Evolutionary conservation across 176 grass and related monocot genomes (phyloP), one percentile per base, ranked within the genome.

Genomic region (Saccharum spontaneum): DNA sequence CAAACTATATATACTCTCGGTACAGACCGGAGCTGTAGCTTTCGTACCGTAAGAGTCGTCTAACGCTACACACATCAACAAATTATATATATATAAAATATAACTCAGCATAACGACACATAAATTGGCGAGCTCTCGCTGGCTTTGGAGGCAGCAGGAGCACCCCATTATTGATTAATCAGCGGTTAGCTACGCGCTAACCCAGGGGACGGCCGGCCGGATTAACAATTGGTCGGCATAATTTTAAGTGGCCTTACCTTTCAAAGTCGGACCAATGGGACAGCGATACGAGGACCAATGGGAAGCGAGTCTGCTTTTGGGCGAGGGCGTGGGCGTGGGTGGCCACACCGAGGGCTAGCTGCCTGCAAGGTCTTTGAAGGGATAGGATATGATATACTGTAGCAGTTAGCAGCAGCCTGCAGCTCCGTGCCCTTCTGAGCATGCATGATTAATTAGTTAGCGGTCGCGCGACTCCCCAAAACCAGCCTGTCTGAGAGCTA

Each of bases 211-310:
- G 52, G 52, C 52, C 52, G 52, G 52, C 52, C 52, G 6, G 52
- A 55, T 55, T 55, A 22, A 55, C 20, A 54, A 83, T 61, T 74
- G 68, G 87, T 88, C 81, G 76, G 75, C 81, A 79, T 73, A 74
- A 43, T 75, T 75, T 84, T 79, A 89, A 60, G 79, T 55, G 54
- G 59, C 28, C 9, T 38, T 39, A 15, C 26, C 75, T 86, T 82
- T 86, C 66, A 67, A n/a, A 20, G 31, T 10, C 6, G 50, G 65
- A 36, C 88, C 88, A 90, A 86, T 66, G 18, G 60, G 41, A 71
- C 65, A 86, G 83, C 78, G 83, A 90, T 66, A 66, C 78, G 88
- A 64, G 52, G 78, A 26, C 83, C 79, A 86, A 71, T 82, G 72
- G 54, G 34, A 44, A 72, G 65, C 11, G n/a, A 77, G 71, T 12